Evolutionary conservation across 176 grass and related monocot species (phyloP).

Genomic region (Oryza rufipogon): DNA sequence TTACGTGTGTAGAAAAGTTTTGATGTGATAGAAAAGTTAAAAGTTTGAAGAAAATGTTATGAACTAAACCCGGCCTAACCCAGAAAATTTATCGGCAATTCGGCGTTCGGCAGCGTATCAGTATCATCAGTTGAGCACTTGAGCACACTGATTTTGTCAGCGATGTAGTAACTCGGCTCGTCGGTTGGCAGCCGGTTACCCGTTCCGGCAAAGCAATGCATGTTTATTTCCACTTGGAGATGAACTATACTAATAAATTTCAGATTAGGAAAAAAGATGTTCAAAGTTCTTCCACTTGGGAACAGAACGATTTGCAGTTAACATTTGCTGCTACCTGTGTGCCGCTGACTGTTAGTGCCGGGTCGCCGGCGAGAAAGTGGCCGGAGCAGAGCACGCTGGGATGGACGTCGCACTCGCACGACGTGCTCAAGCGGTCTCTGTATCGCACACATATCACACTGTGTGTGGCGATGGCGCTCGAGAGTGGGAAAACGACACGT

Average conservation of each 20-base stretch:
- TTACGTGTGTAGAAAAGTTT: no score
- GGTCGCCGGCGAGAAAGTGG: neutral
- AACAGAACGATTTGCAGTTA: neutral
- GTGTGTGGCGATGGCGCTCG: neutral
- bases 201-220: neutral
- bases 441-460: no score
- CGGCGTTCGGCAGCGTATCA: no score
- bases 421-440: neutral
- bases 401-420: neutral
- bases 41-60: no score
- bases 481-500: conserved; percentile 19
- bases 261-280: neutral
- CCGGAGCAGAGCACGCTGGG: conserved; percentile 10
- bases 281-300: neutral
- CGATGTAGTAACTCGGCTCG: neutral
- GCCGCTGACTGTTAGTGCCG: neutral
- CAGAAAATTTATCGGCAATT: neutral
- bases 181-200: neutral
- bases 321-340: neutral
- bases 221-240: neutral
- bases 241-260: no score
- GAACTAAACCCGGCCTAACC: neutral
- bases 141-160: neutral
- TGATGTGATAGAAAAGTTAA: no score
- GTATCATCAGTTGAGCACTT: neutral